Conservation (phyloP, 192 early-diverging fungal genomes). For the Phlyctochytrium arcticum region DNA sequence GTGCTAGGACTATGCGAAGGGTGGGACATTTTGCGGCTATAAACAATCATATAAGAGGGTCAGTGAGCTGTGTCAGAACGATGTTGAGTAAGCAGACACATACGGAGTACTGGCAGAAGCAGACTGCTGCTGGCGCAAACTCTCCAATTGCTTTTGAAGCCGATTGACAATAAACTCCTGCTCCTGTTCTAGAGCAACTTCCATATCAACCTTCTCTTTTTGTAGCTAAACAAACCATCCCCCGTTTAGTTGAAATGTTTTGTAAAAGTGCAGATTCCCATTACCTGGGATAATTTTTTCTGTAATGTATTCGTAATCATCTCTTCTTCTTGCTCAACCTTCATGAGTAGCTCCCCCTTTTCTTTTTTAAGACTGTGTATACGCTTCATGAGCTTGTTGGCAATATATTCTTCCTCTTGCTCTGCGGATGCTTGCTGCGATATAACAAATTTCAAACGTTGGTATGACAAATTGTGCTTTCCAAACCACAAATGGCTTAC, state of each 20-base stretch:
- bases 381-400: conserved; percentile 68
- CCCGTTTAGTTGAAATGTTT: too few species aligned
- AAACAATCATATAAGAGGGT: neutral
- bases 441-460: neutral
- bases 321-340: conserved; percentile 80
- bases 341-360: conserved; percentile 68
- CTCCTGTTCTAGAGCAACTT: conserved; percentile 85
- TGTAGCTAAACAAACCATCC: conserved; percentile 48
- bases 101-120: conserved; percentile 14
- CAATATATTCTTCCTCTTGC: conserved; percentile 63
- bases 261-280: neutral
- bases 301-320: conserved; percentile 75
- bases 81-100: neutral
- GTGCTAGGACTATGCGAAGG: conserved; percentile 25
- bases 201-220: conserved; percentile 86
- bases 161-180: conserved; percentile 90
- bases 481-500: conserved; percentile 4
- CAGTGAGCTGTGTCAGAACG: neutral
- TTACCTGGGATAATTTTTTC: conserved; percentile 56
- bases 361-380: conserved; percentile 74
- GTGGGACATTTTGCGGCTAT: conserved; percentile 24
- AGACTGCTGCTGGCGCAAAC: conserved; percentile 24
- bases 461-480: neutral
- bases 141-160: conserved; percentile 76
- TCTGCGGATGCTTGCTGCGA: conserved; percentile 34